These are phyloP conservation scores for Magnusiomyces paraingens DNA, from an alignment of 1,139 yeast species.

Conservation along the genomic window DNA sequence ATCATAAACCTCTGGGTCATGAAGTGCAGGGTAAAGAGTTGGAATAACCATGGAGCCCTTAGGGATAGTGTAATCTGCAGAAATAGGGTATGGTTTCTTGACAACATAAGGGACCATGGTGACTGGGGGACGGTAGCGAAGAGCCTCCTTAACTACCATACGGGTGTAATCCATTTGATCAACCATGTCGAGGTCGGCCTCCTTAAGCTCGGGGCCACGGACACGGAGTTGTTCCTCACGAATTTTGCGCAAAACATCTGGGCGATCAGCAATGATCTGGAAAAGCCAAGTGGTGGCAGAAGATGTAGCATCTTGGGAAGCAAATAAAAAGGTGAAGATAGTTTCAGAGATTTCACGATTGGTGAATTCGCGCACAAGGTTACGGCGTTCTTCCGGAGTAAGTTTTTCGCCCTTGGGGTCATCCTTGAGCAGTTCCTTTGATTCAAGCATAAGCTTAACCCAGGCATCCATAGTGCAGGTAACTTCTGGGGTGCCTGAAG, in stretches of 20 bases:
- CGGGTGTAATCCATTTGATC: conserved; percentile 82
- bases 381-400: conserved; percentile 44
- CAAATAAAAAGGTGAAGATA: conserved; percentile 90
- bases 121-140: conserved; percentile 96
- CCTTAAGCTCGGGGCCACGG: conserved; percentile 66
- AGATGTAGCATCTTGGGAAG: conserved; percentile 96
- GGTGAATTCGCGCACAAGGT: conserved; percentile 73
- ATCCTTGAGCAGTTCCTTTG: conserved; percentile 46
- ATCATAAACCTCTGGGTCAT: conserved; percentile 93
- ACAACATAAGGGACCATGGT: conserved; percentile 95
- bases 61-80: conserved; percentile 82
- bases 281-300: conserved; percentile 98
- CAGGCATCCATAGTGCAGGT: conserved; percentile 93
- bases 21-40: conserved; percentile 88
- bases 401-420: conserved; percentile 33
- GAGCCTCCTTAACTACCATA: conserved; percentile 84
- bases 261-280: conserved; percentile 92
- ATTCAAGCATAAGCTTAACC: conserved; percentile 78
- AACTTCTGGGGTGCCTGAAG: conserved; percentile 58
- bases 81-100: conserved; percentile 76
- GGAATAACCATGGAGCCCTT: conserved; percentile 97
- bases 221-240: conserved; percentile 87
- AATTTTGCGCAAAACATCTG: conserved; percentile 75
- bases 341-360: conserved; percentile 93
- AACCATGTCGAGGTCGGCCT: conserved; percentile 63